Conservation (phyloP, 2,329 filamentous ascomycete species). For the Epichloe uncinata region DNA sequence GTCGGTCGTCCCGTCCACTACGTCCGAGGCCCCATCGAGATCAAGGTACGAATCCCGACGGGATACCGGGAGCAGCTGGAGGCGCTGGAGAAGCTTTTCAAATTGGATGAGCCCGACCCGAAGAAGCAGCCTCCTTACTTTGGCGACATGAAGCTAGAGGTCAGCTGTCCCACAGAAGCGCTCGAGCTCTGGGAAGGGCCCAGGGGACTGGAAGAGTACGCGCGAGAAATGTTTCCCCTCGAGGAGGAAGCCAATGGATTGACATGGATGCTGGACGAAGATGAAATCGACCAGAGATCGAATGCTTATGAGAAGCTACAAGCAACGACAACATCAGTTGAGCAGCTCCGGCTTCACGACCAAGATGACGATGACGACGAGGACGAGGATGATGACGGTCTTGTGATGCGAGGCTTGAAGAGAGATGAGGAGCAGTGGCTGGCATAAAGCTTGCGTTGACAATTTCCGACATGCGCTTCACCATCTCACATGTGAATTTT, state of each 20-base stretch:
- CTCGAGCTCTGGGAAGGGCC: conserved; percentile 84
- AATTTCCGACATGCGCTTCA: background rate
- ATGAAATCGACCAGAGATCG: conserved; percentile 22
- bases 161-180: conserved; percentile 58
- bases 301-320: conserved; percentile 22
- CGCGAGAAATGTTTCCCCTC: conserved; percentile 81
- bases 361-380: conserved; percentile 28
- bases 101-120: conserved; percentile 34
- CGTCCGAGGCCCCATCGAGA: conserved; percentile 62
- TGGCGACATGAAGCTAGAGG: conserved; percentile 42
- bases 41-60: conserved; percentile 72
- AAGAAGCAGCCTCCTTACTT: conserved; percentile 51
- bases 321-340: conserved; percentile 22
- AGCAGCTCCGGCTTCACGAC: conserved; percentile 28
- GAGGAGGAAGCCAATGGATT: conserved; percentile 91
- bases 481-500: background rate
- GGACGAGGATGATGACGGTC: conserved; percentile 43
- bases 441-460: conserved; percentile 21
- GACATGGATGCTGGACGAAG: conserved; percentile 70
- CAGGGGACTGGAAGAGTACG: conserved; percentile 85
- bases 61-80: conserved; percentile 85
- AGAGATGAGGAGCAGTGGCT: conserved; percentile 48
- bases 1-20: conserved; percentile 70
- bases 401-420: conserved; percentile 43
- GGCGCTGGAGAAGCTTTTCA: conserved; percentile 48